A percentile compares a stretch with the other conserved stretches of the same genome.
phyloP scores from a whole-genome alignment of 2,329 filamentous ascomycete genomes.

The Cryphonectria carpinicola region DNA sequence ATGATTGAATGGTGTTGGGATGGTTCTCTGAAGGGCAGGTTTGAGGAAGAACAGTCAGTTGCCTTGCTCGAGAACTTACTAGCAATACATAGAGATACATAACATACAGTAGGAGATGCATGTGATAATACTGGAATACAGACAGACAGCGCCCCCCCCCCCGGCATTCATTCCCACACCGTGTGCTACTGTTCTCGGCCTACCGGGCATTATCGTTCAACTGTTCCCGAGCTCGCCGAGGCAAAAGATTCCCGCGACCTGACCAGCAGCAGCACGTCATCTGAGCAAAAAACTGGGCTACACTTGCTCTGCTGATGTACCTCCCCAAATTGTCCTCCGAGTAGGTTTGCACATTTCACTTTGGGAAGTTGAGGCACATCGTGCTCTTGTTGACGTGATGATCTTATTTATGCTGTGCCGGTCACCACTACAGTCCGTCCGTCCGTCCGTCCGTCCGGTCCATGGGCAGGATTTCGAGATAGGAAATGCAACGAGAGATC shows the following conservation, averaged over 20 bases:
- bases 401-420: background rate
- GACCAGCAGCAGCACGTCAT: conserved; percentile 20
- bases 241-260: conserved; percentile 2
- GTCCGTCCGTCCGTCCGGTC: background rate
- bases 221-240: conserved; percentile 18
- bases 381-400: background rate
- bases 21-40: background rate
- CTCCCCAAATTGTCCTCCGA: conserved; percentile 1
- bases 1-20: background rate
- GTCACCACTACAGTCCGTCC: conserved; percentile 1
- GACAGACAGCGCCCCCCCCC: background rate
- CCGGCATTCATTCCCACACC: too few species aligned
- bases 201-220: conserved; percentile 1
- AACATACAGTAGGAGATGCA: conserved; percentile 1
- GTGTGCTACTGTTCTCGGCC: background rate
- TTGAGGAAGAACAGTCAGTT: background rate
- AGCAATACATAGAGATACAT: background rate
- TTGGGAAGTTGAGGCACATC: background rate
- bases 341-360: background rate
- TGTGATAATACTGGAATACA: conserved; percentile 10
- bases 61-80: background rate
- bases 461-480: background rate
- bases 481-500: background rate
- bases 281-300: conserved; percentile 11
- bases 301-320: background rate